These are phyloP conservation scores for Pichia paraexigua DNA, from an alignment of 805 yeast species.

Conservation along the genomic window DNA sequence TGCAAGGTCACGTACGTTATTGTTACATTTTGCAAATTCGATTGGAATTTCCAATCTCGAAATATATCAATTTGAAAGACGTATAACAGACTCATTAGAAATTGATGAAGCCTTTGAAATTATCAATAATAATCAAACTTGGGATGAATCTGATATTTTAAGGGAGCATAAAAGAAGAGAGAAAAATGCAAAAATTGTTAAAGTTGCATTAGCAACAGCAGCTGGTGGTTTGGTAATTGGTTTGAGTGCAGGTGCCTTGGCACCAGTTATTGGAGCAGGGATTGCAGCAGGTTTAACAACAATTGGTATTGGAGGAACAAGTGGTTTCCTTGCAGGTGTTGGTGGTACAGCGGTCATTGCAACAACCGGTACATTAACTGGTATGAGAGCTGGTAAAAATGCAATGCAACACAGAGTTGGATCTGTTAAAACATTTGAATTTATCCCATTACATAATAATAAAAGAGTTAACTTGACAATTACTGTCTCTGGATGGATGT, in stretches of 20 bases:
- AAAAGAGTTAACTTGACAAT: constrained; percentile 79
- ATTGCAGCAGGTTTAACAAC: constrained; percentile 95
- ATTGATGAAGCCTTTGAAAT: constrained; percentile 46
- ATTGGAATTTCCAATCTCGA: constrained; percentile 59
- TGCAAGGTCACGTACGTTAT: constrained; percentile 75
- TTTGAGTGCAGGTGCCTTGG: constrained; percentile 86
- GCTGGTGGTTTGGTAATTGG: constrained; percentile 96
- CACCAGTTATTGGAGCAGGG: constrained; percentile 98
- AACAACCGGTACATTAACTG: constrained; percentile 82
- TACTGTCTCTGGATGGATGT: constrained; percentile 97
- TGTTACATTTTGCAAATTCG: constrained; percentile 56
- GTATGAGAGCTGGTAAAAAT: constrained; percentile 77
- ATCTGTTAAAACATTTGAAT: constrained; percentile 87
- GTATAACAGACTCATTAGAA: constrained; percentile 85
- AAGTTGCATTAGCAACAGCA: constrained; percentile 89
- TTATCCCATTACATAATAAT: constrained; percentile 86
- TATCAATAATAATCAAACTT: constrained; percentile 39
- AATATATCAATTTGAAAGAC: constrained; percentile 78
- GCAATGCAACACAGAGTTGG: constrained; percentile 88
- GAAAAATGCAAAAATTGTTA: constrained; percentile 61
- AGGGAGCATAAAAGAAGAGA: constrained; percentile 62
- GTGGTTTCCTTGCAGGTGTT: constrained; percentile 88
- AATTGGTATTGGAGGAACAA: constrained; percentile 88
- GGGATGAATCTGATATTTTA: constrained; percentile 66
- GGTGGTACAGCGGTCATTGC: constrained; percentile 96